A percentile compares a stretch with the other conserved stretches of the same genome.
These are phyloP conservation scores for Backusella australiensis DNA, from an alignment of 192 early-diverging fungal species.

Conservation along the genomic window DNA sequence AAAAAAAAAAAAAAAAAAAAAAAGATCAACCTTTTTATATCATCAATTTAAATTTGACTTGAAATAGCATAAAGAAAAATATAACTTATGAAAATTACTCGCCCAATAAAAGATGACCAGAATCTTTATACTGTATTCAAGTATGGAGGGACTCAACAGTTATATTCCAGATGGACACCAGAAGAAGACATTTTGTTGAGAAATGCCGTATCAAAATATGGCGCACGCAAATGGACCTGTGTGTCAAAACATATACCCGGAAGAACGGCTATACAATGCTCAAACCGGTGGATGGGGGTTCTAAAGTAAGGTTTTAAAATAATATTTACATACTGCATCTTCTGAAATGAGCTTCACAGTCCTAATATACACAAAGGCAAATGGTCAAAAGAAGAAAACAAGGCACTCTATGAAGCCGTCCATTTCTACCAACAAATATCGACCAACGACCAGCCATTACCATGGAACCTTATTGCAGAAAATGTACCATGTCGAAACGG, in stretches of 20 bases:
- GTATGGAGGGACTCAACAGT: background rate
- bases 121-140: slow-evolving; percentile 3
- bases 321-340: background rate
- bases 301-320: slow-evolving; percentile 31
- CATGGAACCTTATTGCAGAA: slow-evolving; percentile 38
- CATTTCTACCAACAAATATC: background rate
- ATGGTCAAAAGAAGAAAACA: slow-evolving; percentile 26
- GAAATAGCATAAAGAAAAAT: background rate
- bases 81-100: background rate
- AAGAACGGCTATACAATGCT: slow-evolving; percentile 46
- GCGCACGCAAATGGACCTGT: slow-evolving; percentile 42
- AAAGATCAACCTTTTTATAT: background rate
- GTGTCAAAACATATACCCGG: slow-evolving; percentile 39
- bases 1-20: background rate
- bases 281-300: slow-evolving; percentile 42
- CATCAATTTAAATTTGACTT: background rate
- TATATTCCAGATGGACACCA: slow-evolving; percentile 35
- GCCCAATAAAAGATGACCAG: background rate
- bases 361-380: slow-evolving; percentile 21
- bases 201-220: slow-evolving; percentile 34
- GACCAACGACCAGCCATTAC: background rate
- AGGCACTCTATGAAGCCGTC: slow-evolving; percentile 8
- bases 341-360: background rate
- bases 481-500: slow-evolving; percentile 44
- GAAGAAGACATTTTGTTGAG: slow-evolving; percentile 39